Evolutionary conservation across 306 rosid species (phyloP).

Genomic region (Quercus dentata): DNA sequence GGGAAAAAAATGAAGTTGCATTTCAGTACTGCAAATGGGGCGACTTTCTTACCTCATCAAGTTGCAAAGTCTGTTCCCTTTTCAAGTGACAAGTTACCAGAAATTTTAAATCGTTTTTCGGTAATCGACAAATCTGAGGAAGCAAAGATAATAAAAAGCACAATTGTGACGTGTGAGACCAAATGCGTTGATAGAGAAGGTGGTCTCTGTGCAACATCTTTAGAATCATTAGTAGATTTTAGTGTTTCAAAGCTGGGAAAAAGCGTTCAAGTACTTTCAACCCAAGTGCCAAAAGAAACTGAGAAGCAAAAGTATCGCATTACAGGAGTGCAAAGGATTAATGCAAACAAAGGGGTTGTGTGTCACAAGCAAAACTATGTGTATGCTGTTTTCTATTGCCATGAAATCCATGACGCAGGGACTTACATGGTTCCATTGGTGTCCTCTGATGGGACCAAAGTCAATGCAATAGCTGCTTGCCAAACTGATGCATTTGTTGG

Average conservation of each 20-base stretch:
- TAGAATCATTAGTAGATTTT: slow-evolving; percentile 25
- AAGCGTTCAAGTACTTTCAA: neutral
- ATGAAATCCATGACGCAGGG: slow-evolving; percentile 11
- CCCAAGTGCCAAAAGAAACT: slow-evolving; percentile 8
- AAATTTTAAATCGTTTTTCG: no score
- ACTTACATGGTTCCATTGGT: slow-evolving; percentile 31
- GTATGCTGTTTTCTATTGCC: slow-evolving; percentile 41
- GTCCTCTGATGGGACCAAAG: slow-evolving; percentile 19
- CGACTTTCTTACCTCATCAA: neutral
- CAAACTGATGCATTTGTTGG: slow-evolving; percentile 19
- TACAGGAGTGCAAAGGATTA: neutral
- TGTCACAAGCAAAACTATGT: slow-evolving; percentile 35
- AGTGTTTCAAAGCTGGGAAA: slow-evolving; percentile 27
- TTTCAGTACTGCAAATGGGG: no score
- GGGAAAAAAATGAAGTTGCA: no score
- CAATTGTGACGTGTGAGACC: slow-evolving; percentile 24
- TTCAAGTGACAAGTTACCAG: slow-evolving; percentile 3
- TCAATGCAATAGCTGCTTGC: slow-evolving; percentile 34
- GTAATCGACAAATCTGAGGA: neutral
- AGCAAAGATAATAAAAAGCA: slow-evolving; percentile 1
- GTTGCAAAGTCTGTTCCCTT: neutral
- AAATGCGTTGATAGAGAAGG: slow-evolving; percentile 9
- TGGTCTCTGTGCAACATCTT: slow-evolving; percentile 29
- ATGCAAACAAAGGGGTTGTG: slow-evolving; percentile 25
- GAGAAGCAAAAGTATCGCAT: neutral